These are phyloP conservation scores for Hondaea fermentalgiana DNA, from an alignment of 108 stramenopile species.

Conservation along the genomic window DNA sequence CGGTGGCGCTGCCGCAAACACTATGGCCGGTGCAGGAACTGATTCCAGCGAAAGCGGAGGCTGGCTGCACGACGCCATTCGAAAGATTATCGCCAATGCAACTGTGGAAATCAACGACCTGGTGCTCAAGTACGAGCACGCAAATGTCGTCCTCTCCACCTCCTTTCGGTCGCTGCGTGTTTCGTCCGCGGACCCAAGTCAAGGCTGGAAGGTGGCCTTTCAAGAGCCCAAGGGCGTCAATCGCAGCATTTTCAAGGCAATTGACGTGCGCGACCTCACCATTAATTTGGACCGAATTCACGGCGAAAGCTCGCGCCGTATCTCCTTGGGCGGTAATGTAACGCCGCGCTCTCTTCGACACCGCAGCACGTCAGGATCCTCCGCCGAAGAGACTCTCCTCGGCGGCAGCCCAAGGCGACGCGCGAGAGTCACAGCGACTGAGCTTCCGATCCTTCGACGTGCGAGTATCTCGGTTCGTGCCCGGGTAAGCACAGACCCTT, in stretches of 20 bases:
- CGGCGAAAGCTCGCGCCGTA: neutral
- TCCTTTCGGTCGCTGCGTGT: slow-evolving; percentile 28
- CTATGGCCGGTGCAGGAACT: neutral
- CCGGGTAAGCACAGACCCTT: neutral
- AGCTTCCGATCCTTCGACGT: neutral
- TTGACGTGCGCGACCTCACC: neutral
- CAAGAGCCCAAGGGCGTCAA: neutral
- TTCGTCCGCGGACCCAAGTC: slow-evolving; percentile 33
- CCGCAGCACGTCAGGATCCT: neutral
- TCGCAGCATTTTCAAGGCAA: neutral
- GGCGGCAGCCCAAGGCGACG: neutral
- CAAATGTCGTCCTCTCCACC: slow-evolving; percentile 33
- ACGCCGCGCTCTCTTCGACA: neutral
- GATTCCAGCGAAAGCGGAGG: slow-evolving; percentile 22
- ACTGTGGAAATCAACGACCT: slow-evolving; percentile 29
- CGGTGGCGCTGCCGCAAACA: too few relatives aligned
- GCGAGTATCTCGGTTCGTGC: neutral
- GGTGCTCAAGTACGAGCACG: slow-evolving; percentile 44
- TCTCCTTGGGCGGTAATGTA: neutral
- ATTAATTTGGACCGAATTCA: neutral
- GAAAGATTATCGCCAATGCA: slow-evolving; percentile 29
- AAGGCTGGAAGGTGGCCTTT: slow-evolving; percentile 32
- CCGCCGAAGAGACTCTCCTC: neutral
- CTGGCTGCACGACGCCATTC: slow-evolving; percentile 35
- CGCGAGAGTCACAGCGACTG: neutral